Percentiles rank a stretch among this genome's conserved stretches.
Evolutionary conservation across 2,329 filamentous ascomycete species (phyloP).

Genomic region (Arthroderma uncinatum): DNA sequence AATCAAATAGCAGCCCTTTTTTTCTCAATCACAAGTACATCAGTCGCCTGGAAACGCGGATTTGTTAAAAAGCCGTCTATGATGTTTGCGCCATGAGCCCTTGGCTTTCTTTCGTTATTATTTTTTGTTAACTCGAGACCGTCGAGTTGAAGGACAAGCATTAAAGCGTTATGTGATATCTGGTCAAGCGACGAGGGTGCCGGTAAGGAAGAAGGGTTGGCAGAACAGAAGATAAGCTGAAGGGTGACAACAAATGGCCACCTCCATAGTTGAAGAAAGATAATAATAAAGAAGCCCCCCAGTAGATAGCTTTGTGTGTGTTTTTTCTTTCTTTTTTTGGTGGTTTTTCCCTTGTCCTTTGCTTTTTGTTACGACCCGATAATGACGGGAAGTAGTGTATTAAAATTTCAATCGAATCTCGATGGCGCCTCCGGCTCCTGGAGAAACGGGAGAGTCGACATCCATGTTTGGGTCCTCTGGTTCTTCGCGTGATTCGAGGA

Average conservation of each 20-base stretch:
- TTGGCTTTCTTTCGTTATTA: not conserved
- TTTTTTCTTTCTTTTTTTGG: not conserved
- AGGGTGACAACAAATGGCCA: not conserved
- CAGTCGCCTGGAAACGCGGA: not conserved
- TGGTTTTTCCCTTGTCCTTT: not conserved
- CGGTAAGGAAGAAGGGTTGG: not conserved
- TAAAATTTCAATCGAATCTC: constrained; percentile 4
- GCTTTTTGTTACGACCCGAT: not conserved
- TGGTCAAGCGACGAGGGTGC: not conserved
- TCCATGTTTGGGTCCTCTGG: constrained; percentile 14
- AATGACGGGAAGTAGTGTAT: not conserved
- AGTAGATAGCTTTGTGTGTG: not conserved
- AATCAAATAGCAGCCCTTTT: not conserved
- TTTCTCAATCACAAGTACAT: not conserved
- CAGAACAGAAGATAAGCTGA: not conserved
- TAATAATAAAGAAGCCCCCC: not conserved
- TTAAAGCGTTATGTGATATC: not conserved
- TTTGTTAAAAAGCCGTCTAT: not conserved
- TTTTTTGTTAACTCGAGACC: not conserved
- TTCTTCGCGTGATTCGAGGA: constrained; percentile 50
- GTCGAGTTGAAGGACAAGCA: not conserved
- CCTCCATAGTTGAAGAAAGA: not conserved
- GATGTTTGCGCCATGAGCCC: not conserved
- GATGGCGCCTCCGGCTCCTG: not conserved
- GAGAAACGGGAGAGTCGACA: constrained; percentile 5